Evolutionary conservation across 495 filamentous ascomycete species (phyloP), one percentile per base, ranked within the genome.

Genomic region (Aspergillus sclerotioniger): DNA sequence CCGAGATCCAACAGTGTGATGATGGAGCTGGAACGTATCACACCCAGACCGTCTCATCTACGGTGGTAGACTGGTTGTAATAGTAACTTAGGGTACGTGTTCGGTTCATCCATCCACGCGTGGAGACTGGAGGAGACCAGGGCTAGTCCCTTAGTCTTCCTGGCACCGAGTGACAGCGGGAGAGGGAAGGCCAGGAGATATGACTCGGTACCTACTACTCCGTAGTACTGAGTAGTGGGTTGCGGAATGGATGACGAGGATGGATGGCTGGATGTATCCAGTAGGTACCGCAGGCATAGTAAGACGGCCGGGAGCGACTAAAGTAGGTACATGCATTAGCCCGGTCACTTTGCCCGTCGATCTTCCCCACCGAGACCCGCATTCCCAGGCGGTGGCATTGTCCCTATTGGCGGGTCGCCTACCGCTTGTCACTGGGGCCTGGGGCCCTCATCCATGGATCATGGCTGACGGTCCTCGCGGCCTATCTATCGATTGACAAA

Each of bases 361-460:
- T 28, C 44, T 25, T 49, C 53, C 37, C 54, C 33, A 47, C 54
- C 29, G 44, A 33, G 13, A 33, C 25, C 56, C 51, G 53, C 56
- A 62, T 62, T 59, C 56, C 56, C 46, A 10, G 3, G 28, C 56
- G 37, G 31, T 56, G 61, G 61, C 56, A 56, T 20, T 50, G 47
- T 53, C 49, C 61, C 61, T 56, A 62, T 59, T 62, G 61, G 55
- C 46, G 52, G 51, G 46, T 47, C 21, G 12, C 50, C n/a, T 33
- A 51, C 35, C 16, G 35, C 39, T 53, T 51, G 32, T 31, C 45
- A 51, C 43, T 20, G 25, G 25, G 25, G 2, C 25, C 25, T 5
- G 2, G 25, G 16, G 45, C 20, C 45, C 45, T 25, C 25, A 25
- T 25, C 25, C 25, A 25, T 25, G 25, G 25, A 25, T 25, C 25